A percentile compares a stretch with the other conserved stretches of the same genome.
Conservation (phyloP, 1,284 basidiomycete species). For the Pseudozyma flocculosa region DNA sequence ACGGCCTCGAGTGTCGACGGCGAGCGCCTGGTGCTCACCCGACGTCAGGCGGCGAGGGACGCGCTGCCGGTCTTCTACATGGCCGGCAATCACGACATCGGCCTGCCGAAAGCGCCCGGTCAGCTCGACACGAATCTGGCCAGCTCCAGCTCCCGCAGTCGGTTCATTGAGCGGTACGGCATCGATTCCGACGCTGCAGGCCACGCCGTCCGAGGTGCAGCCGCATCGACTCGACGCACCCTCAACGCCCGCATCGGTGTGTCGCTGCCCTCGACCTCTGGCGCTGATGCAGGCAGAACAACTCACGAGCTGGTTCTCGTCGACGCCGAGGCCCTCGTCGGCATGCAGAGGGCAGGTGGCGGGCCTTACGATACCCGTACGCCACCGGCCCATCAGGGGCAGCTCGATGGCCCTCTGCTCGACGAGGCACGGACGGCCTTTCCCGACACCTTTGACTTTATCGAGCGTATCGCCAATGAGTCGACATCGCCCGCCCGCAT, state of each 20-base stretch:
- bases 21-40: too few species aligned
- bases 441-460: constrained; percentile 28
- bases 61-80: constrained; percentile 27
- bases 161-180: constrained; percentile 20
- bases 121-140: constrained; percentile 10
- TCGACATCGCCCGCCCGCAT: constrained; percentile 18
- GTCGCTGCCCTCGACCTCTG: constrained; percentile 5
- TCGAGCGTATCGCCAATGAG: constrained; percentile 14
- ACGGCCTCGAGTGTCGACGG: too few species aligned
- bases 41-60: constrained; percentile 1
- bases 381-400: constrained; percentile 13
- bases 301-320: constrained; percentile 47
- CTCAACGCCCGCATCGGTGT: constrained; percentile 42
- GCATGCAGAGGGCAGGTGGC: constrained; percentile 34
- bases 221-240: constrained; percentile 6
- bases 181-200: constrained; percentile 18
- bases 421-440: constrained; percentile 26
- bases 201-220: constrained; percentile 16
- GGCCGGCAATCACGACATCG: constrained; percentile 48
- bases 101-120: constrained; percentile 19
- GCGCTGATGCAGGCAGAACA: constrained; percentile 4
- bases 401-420: constrained; percentile 21
- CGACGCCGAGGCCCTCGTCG: constrained; percentile 43
- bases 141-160: constrained; percentile 15
- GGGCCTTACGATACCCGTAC: constrained; percentile 21